Conservation (phyloP, 495 filamentous ascomycete species). For the Penicillium chermesinum region DNA sequence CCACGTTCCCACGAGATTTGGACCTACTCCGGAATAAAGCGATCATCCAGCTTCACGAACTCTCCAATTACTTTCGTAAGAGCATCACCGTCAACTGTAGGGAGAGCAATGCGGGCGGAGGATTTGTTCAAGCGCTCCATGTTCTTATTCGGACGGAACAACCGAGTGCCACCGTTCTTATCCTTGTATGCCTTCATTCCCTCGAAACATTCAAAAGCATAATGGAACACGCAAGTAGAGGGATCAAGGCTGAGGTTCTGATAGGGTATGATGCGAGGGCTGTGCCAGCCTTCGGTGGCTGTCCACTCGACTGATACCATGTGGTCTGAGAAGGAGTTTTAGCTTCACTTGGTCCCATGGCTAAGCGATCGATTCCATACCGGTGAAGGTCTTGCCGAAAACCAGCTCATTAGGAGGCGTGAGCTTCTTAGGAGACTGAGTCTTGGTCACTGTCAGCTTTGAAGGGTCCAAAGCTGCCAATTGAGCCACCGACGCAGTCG, state of each 20-base stretch:
- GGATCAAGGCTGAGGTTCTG: conserved; percentile 96
- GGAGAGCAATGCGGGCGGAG: conserved; percentile 82
- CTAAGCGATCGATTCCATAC: conserved; percentile 38
- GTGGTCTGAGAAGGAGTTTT: conserved; percentile 60
- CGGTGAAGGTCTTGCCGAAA: conserved; percentile 85
- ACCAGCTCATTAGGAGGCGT: conserved; percentile 71
- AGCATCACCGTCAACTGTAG: conserved; percentile 65
- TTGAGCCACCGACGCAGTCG: conserved; percentile 49
- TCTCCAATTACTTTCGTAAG: conserved; percentile 75
- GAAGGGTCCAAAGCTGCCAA: conserved; percentile 64
- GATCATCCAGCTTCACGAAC: conserved; percentile 72
- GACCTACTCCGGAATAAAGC: conserved; percentile 75
- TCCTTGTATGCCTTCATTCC: conserved; percentile 99
- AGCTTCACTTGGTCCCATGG: conserved; percentile 7
- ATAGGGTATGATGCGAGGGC: conserved; percentile 81
- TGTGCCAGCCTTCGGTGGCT: conserved; percentile 69
- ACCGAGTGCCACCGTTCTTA: conserved; percentile 61
- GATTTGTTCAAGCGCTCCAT: conserved; percentile 92
- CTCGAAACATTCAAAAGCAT: conserved; percentile 95
- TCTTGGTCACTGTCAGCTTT: conserved; percentile 70
- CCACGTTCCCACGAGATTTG: not conserved
- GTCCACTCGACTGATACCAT: conserved; percentile 98
- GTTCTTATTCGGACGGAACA: conserved; percentile 96
- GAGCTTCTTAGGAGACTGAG: conserved; percentile 67
- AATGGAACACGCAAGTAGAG: conserved; percentile 96